Conservation (phyloP, 345 rosid genomes). For the Syzygium aromaticum region DNA sequence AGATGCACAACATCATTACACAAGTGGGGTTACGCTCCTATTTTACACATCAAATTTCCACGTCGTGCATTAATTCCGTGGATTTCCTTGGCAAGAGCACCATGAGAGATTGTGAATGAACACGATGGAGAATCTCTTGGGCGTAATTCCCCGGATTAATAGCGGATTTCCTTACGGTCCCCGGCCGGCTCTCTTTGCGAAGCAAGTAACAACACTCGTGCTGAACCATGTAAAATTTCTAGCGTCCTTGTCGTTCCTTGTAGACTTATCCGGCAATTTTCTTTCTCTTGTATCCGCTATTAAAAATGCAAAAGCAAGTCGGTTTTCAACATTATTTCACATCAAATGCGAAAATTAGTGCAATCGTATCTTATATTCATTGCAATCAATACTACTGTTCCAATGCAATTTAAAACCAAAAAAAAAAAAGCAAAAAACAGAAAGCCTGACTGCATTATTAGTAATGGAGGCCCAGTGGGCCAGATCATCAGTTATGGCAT, state of each 20-base stretch:
- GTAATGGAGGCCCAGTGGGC: not conserved
- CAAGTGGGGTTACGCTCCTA: not conserved
- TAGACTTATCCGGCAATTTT: not conserved
- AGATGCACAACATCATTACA: not conserved
- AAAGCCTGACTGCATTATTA: not conserved
- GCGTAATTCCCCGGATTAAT: too few species aligned
- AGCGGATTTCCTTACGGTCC: not conserved
- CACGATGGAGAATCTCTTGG: not conserved
- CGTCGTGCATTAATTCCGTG: fast-evolving
- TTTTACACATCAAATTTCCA: not conserved
- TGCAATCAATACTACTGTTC: not conserved
- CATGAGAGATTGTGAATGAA: not conserved
- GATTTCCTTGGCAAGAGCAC: not conserved
- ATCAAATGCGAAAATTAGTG: not conserved
- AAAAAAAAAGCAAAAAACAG: too few species aligned
- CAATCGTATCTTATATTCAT: not conserved
- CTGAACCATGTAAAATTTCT: not conserved
- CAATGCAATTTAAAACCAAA: not conserved
- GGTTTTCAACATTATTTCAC: not conserved
- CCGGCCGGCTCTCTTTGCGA: not conserved
- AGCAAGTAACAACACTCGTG: not conserved
- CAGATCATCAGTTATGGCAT: not conserved
- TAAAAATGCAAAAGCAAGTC: not conserved
- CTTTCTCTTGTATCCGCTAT: not conserved
- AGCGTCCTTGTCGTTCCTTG: not conserved